Evolutionary conservation across 2,329 filamentous ascomycete species (phyloP).

Genomic region (Aspergillus luchuensis): DNA sequence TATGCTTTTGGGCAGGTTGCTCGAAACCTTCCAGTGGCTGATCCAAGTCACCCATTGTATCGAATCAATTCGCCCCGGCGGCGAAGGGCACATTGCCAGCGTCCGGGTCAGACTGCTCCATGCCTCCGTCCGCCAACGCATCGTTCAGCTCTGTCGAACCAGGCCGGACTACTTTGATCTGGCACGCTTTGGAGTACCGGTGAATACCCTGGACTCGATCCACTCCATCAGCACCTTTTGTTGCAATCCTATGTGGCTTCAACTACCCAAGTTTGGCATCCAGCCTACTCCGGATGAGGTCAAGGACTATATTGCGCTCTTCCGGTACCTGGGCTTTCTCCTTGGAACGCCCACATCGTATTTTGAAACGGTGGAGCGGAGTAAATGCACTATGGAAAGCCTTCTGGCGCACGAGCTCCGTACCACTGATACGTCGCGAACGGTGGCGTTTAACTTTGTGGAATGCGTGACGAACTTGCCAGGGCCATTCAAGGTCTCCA

Average conservation of each 20-base stretch:
- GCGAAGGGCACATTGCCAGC: constrained; percentile 63
- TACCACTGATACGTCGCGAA: constrained; percentile 37
- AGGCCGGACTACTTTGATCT: constrained; percentile 63
- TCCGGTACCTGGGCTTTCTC: constrained; percentile 70
- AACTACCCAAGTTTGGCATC: constrained; percentile 70
- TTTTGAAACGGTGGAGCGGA: constrained; percentile 58
- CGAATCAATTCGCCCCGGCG: constrained; percentile 65
- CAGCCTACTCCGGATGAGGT: constrained; percentile 62
- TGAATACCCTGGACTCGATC: constrained; percentile 73
- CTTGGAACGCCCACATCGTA: constrained; percentile 65
- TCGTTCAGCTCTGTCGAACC: constrained; percentile 57
- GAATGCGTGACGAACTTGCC: constrained; percentile 41
- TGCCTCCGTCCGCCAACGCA: constrained; percentile 65
- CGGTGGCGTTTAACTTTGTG: constrained; percentile 45
- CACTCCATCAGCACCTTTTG: constrained; percentile 71
- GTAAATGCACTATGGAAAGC: constrained; percentile 63
- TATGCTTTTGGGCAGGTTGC: constrained; percentile 63
- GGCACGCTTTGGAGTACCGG: constrained; percentile 61
- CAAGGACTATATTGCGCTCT: constrained; percentile 69
- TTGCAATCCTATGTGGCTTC: constrained; percentile 64
- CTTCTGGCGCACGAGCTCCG: constrained; percentile 33
- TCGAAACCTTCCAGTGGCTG: constrained; percentile 74
- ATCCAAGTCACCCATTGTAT: constrained; percentile 67
- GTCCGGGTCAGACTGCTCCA: constrained; percentile 69
- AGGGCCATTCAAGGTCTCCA: constrained; percentile 38